Evolutionary conservation across 768 basidiomycete species (phyloP).

Genomic region (Suillus hirtellus): DNA sequence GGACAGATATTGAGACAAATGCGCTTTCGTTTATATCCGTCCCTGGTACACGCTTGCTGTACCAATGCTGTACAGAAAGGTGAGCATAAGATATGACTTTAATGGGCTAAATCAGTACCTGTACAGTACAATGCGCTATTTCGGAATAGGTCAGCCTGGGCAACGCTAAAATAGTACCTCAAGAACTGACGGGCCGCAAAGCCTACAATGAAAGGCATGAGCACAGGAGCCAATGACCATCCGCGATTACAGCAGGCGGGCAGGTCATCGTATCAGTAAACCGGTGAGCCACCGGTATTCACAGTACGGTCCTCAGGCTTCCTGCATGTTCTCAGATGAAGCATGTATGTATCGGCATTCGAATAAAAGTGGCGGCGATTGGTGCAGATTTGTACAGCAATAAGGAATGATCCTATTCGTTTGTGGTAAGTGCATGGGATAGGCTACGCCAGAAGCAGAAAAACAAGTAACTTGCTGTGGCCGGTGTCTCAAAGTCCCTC

Average conservation of each 20-base stretch:
- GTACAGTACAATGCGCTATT: background rate
- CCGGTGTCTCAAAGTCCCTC: background rate
- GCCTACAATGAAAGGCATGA: background rate
- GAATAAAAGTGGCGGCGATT: background rate
- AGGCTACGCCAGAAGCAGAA: background rate
- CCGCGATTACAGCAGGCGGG: background rate
- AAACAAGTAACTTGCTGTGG: background rate
- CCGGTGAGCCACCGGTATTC: too few species aligned
- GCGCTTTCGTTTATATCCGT: background rate
- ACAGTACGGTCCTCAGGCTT: background rate
- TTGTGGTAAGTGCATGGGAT: background rate
- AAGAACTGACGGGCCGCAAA: background rate
- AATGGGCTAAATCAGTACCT: background rate
- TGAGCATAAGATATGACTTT: background rate
- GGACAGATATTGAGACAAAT: too few species aligned
- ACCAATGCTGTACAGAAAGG: background rate
- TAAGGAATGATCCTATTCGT: background rate
- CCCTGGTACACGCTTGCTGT: background rate
- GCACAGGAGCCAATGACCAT: background rate
- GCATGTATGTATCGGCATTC: background rate
- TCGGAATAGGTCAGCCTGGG: background rate
- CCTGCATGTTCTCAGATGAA: background rate
- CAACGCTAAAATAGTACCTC: background rate
- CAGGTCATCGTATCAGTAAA: too few species aligned
- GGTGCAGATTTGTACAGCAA: background rate